These are phyloP conservation scores for Sordaria brevicollis DNA, from an alignment of 495 filamentous ascomycete genomes.

Conservation along the genomic window DNA sequence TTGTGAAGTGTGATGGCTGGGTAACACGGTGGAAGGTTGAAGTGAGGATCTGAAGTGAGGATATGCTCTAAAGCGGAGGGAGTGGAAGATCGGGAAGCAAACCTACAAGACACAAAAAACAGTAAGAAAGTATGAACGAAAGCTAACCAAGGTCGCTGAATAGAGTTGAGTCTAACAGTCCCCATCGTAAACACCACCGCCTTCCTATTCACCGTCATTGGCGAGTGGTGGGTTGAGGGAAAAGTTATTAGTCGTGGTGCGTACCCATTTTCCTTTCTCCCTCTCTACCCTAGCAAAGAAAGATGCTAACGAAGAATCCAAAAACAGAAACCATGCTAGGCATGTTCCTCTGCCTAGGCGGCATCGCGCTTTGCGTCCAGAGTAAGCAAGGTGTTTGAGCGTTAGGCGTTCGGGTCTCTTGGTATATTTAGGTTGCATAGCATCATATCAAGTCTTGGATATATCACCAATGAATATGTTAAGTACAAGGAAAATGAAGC, in stretches of 20 bases:
- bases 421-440: too few relatives aligned
- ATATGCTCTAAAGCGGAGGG: too few relatives aligned
- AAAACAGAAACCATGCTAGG: slow-evolving; percentile 74
- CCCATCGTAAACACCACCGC: slow-evolving; percentile 91
- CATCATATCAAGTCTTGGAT: not conserved
- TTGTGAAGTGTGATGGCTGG: not conserved
- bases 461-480: too few relatives aligned
- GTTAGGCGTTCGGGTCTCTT: not conserved
- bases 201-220: slow-evolving; percentile 89
- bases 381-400: slow-evolving; percentile 33
- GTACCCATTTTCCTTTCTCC: slow-evolving; percentile 11
- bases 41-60: too few relatives aligned
- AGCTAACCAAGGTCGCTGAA: slow-evolving; percentile 4
- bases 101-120: too few relatives aligned
- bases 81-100: too few relatives aligned
- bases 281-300: not conserved
- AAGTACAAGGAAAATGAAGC: too few relatives aligned
- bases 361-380: slow-evolving; percentile 81
- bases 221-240: slow-evolving; percentile 88
- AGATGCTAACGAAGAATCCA: not conserved
- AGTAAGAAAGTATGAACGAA: too few relatives aligned
- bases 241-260: slow-evolving; percentile 74
- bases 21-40: too few relatives aligned
- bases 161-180: slow-evolving; percentile 86
- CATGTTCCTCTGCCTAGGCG: slow-evolving; percentile 68